Percentiles rank a stretch among this genome's conserved stretches.
Conservation (phyloP, 108 stramenopile genomes). For the Parietichytrium sp. region DNA sequence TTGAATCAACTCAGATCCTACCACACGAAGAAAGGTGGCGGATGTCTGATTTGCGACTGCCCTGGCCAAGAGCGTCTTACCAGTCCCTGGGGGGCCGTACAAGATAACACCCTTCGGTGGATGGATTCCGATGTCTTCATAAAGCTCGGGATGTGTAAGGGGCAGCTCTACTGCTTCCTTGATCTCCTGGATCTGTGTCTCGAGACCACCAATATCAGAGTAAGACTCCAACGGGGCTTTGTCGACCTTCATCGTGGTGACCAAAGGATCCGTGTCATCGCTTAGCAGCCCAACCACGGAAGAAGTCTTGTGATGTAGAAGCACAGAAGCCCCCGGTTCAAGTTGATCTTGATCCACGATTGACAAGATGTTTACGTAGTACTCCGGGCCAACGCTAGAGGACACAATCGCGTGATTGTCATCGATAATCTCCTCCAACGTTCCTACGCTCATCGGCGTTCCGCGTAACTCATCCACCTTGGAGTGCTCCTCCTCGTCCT, state of each 20-base stretch:
- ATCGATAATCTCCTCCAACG: slow-evolving; percentile 97
- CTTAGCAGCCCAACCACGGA: slow-evolving; percentile 93
- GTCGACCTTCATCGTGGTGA: slow-evolving; percentile 98
- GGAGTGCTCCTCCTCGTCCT: slow-evolving; percentile 83
- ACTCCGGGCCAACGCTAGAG: slow-evolving; percentile 91
- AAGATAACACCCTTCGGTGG: slow-evolving; percentile 96
- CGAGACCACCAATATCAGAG: slow-evolving; percentile 96
- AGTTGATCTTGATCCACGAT: slow-evolving; percentile 97
- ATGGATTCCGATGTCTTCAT: slow-evolving; percentile 95
- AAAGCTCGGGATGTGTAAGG: slow-evolving; percentile 96
- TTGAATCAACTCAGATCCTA: slow-evolving; percentile 95
- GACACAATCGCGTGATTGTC: slow-evolving; percentile 97
- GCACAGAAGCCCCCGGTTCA: slow-evolving; percentile 92
- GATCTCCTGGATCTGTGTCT: slow-evolving; percentile 99
- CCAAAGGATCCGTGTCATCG: slow-evolving; percentile 97
- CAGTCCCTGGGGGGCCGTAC: slow-evolving; percentile 96
- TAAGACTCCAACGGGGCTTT: slow-evolving; percentile 96
- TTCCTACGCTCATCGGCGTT: slow-evolving; percentile 87
- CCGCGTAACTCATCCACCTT: slow-evolving; percentile 99
- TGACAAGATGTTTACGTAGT: slow-evolving; percentile 94
- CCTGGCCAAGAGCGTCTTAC: slow-evolving; percentile 96
- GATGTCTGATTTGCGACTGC: slow-evolving; percentile 98
- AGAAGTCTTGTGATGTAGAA: slow-evolving; percentile 97
- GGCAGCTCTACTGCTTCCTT: slow-evolving; percentile 99
- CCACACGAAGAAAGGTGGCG: slow-evolving; percentile 94